Evolutionary conservation across 345 rosid genomes (phyloP).

Genomic region (Mallotus nudiflorus): DNA sequence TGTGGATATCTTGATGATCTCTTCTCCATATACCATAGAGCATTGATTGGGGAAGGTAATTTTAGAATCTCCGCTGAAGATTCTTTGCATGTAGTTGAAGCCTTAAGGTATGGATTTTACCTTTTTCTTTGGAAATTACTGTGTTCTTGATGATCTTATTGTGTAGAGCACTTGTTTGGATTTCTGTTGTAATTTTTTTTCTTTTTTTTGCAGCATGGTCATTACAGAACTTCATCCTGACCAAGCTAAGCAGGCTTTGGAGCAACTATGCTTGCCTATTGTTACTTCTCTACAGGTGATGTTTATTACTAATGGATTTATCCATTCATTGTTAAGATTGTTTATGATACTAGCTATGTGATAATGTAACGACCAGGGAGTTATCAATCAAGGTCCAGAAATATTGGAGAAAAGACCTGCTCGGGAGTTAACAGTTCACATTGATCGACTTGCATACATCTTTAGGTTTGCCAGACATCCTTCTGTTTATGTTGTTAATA

Average conservation of each 20-base stretch:
- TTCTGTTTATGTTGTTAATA: slow-evolving; percentile 14
- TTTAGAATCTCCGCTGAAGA: slow-evolving; percentile 91
- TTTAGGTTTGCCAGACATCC: slow-evolving; percentile 63
- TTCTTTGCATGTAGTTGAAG: slow-evolving; percentile 89
- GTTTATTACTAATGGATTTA: slow-evolving; percentile 12
- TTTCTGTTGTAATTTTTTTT: slow-evolving; percentile 21
- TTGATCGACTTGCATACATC: slow-evolving; percentile 94
- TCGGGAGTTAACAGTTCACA: slow-evolving; percentile 87
- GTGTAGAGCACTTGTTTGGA: slow-evolving; percentile 15
- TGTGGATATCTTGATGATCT: slow-evolving; percentile 79
- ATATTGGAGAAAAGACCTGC: slow-evolving; percentile 84
- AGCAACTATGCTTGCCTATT: slow-evolving; percentile 76
- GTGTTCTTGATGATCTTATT: slow-evolving; percentile 16
- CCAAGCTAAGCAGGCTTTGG: slow-evolving; percentile 81
- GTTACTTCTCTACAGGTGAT: slow-evolving; percentile 86
- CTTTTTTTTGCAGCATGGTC: slow-evolving; percentile 70
- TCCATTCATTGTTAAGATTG: slow-evolving; percentile 7
- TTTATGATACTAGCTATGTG: slow-evolving; percentile 22
- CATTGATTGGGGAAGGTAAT: slow-evolving; percentile 76
- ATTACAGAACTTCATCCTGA: slow-evolving; percentile 90
- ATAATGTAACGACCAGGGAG: slow-evolving; percentile 52
- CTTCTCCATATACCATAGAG: slow-evolving; percentile 72
- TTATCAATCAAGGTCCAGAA: slow-evolving; percentile 68
- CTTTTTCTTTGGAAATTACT: slow-evolving; percentile 9
- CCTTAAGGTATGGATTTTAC: slow-evolving; percentile 62